Conservation (phyloP, 2,329 filamentous ascomycete genomes). For the Paraconiothyrium brasiliense region DNA sequence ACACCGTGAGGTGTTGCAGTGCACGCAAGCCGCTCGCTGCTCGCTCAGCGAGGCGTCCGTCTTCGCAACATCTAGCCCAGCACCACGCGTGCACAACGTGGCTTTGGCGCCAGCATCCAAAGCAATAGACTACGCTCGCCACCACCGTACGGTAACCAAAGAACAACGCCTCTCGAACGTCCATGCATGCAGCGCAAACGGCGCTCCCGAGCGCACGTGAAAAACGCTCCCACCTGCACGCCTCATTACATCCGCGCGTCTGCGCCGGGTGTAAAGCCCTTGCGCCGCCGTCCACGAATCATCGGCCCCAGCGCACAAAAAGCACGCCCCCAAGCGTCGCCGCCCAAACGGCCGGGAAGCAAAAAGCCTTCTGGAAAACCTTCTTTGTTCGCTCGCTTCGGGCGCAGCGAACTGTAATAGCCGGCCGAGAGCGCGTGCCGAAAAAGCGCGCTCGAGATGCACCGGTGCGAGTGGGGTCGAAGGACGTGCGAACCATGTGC, state of each 20-base stretch:
- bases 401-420: background rate
- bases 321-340: background rate
- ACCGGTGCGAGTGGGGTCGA: background rate
- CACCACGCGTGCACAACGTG: too few relatives aligned
- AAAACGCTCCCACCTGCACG: background rate
- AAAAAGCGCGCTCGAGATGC: constrained; percentile 2
- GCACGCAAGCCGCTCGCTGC: too few relatives aligned
- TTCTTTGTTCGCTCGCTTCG: background rate
- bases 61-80: too few relatives aligned
- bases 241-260: background rate
- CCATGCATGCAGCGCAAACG: too few relatives aligned
- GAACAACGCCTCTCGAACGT: too few relatives aligned
- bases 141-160: too few relatives aligned
- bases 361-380: constrained; percentile 14
- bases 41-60: too few relatives aligned
- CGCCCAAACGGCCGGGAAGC: background rate
- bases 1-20: too few relatives aligned
- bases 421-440: constrained; percentile 9
- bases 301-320: background rate
- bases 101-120: too few relatives aligned
- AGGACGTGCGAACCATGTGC: background rate
- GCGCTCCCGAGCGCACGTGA: background rate
- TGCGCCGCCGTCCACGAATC: background rate
- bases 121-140: too few relatives aligned
- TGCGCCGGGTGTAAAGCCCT: too few relatives aligned